phyloP scores from a whole-genome alignment of 345 rosid species.

The Fremontodendron californicum region DNA sequence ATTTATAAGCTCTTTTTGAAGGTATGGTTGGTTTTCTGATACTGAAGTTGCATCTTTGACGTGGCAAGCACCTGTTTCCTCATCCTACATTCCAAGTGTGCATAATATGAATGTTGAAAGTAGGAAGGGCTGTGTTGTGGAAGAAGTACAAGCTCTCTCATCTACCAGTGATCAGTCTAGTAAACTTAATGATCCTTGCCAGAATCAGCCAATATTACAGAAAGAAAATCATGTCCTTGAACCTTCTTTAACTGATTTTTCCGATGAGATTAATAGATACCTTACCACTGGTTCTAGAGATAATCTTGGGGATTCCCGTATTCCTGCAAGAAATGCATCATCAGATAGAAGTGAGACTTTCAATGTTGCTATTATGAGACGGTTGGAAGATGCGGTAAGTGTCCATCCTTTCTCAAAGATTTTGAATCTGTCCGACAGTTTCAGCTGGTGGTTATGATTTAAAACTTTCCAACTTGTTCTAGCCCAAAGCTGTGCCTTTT shows the following conservation, averaged over 20 bases:
- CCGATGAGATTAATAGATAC: slow-evolving; percentile 20
- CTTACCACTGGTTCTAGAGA: slow-evolving; percentile 16
- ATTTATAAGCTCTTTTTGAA: slow-evolving; percentile 33
- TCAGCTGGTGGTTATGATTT: neutral
- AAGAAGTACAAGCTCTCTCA: slow-evolving; percentile 31
- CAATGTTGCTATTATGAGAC: slow-evolving; percentile 25
- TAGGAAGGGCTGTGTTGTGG: slow-evolving; percentile 30
- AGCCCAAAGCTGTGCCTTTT: neutral
- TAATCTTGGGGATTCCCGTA: slow-evolving; percentile 28
- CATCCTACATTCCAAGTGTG: slow-evolving; percentile 34
- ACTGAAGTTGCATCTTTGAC: slow-evolving; percentile 33
- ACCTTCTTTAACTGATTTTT: slow-evolving; percentile 10
- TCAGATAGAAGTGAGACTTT: slow-evolving; percentile 31
- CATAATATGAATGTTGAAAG: slow-evolving; percentile 34
- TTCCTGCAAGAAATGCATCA: slow-evolving; percentile 25
- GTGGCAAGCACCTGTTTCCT: slow-evolving; percentile 36
- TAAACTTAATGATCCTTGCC: slow-evolving; percentile 29
- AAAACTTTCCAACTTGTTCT: slow-evolving; percentile 1
- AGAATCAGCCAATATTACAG: slow-evolving; percentile 27
- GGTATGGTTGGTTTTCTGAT: slow-evolving; percentile 93
- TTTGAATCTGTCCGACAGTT: neutral
- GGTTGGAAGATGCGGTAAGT: slow-evolving; percentile 38
- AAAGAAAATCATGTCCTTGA: slow-evolving; percentile 29
- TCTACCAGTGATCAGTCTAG: slow-evolving; percentile 32
- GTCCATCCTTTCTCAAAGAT: neutral